Evolutionary conservation across 2,329 filamentous ascomycete genomes (phyloP).

Genomic region (Penicillium brevicompactum): DNA sequence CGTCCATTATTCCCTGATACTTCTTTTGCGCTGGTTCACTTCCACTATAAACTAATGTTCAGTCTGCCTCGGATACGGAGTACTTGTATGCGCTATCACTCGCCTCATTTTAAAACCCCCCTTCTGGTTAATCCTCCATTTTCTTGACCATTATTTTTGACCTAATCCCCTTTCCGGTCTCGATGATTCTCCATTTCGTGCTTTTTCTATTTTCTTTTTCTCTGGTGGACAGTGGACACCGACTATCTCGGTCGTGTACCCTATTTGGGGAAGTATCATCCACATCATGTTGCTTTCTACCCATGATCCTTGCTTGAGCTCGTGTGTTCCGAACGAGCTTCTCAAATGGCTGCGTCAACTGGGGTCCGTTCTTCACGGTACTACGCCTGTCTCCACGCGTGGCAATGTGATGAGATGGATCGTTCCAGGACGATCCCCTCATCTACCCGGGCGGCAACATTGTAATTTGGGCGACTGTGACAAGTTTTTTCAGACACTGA

Average conservation of each 20-base stretch:
- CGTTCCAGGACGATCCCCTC: not conserved
- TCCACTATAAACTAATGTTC: not conserved
- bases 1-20: not conserved
- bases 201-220: not conserved
- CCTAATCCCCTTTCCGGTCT: not conserved
- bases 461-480: conserved; percentile 2
- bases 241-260: conserved; percentile 15
- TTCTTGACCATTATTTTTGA: not conserved
- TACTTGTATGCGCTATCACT: conserved; percentile 6
- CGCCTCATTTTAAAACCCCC: conserved; percentile 4
- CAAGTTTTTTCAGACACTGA: not conserved
- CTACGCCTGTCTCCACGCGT: not conserved
- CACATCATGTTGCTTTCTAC: conserved; percentile 14
- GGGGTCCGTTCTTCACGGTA: not conserved
- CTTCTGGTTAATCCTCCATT: not conserved
- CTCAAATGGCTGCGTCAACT: not conserved
- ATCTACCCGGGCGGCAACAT: conserved; percentile 9
- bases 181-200: not conserved
- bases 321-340: not conserved
- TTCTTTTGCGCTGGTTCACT: not conserved
- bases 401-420: conserved; percentile 8
- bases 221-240: not conserved
- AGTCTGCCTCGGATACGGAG: not conserved
- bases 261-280: conserved; percentile 19
- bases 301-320: conserved; percentile 2